Evolutionary conservation across 1,139 yeast species (phyloP).

Genomic region (Kurtzmaniella quercitrusa): DNA sequence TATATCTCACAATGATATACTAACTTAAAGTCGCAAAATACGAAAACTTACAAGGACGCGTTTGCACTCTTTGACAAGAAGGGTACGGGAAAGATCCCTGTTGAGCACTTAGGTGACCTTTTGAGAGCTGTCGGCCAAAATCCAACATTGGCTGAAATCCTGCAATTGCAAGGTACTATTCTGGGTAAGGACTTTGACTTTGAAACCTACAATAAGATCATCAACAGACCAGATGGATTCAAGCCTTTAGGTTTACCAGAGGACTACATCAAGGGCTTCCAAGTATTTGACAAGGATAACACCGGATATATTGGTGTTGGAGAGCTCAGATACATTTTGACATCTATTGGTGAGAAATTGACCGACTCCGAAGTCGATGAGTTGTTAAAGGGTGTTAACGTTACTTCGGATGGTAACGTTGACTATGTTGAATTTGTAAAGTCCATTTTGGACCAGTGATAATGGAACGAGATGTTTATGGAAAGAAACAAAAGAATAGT

Average conservation of each 20-base stretch:
- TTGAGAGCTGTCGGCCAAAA: slow-evolving; percentile 97
- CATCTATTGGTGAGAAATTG: slow-evolving; percentile 90
- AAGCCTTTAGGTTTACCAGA: slow-evolving; percentile 91
- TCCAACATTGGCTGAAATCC: slow-evolving; percentile 88
- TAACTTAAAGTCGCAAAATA: slow-evolving; percentile 36
- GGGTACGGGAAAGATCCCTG: slow-evolving; percentile 91
- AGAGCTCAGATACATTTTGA: slow-evolving; percentile 87
- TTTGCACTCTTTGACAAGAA: slow-evolving; percentile 96
- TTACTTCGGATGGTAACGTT: slow-evolving; percentile 90
- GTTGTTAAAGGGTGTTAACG: slow-evolving; percentile 89
- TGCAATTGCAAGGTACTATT: slow-evolving; percentile 59
- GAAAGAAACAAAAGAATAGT: not conserved
- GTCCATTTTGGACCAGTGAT: slow-evolving; percentile 81
- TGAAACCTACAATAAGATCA: slow-evolving; percentile 72
- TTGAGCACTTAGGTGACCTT: slow-evolving; percentile 85
- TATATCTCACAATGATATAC: no score
- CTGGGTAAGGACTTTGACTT: slow-evolving; percentile 56
- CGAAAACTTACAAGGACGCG: slow-evolving; percentile 89
- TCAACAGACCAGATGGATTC: slow-evolving; percentile 87
- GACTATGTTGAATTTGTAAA: slow-evolving; percentile 94
- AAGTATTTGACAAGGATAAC: slow-evolving; percentile 92
- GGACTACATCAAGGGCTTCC: slow-evolving; percentile 96
- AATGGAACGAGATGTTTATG: not conserved
- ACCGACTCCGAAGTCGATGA: slow-evolving; percentile 92
- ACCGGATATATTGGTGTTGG: slow-evolving; percentile 98